Percentiles rank a stretch among this genome's conserved stretches.
Conservation (phyloP, 805 yeast genomes). For the Metschnikowia kofuensis region DNA sequence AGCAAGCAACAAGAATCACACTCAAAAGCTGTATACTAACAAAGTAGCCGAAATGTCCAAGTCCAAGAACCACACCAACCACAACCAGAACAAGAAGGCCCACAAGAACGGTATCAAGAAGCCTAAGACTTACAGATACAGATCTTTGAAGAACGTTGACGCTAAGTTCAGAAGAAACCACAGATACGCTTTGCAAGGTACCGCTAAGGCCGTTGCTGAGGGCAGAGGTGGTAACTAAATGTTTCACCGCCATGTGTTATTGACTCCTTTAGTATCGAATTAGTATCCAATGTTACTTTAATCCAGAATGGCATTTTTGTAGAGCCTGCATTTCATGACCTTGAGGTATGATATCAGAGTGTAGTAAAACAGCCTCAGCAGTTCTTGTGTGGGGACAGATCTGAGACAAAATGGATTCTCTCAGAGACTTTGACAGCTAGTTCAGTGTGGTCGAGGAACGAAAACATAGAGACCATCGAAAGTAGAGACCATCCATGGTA, state of each 20-base stretch:
- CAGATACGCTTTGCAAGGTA: slow-evolving; percentile 98
- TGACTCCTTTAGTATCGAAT: slow-evolving; percentile 8
- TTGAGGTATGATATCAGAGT: too few species aligned
- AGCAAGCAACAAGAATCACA: not conserved
- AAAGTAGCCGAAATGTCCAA: slow-evolving; percentile 72
- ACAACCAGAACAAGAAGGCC: slow-evolving; percentile 99
- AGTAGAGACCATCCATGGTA: too few species aligned
- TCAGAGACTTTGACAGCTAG: too few species aligned
- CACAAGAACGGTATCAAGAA: slow-evolving; percentile 99
- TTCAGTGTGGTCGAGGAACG: too few species aligned
- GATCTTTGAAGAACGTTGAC: slow-evolving; percentile 98
- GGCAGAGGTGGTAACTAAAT: slow-evolving; percentile 17
- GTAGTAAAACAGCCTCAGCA: too few species aligned
- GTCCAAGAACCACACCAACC: slow-evolving; percentile 99
- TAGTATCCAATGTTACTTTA: slow-evolving; percentile 17
- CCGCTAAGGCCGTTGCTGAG: slow-evolving; percentile 83
- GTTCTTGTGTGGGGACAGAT: too few species aligned
- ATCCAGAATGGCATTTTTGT: not conserved
- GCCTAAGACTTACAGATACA: slow-evolving; percentile 97
- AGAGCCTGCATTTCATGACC: too few species aligned
- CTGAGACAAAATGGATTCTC: too few species aligned
- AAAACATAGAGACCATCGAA: too few species aligned
- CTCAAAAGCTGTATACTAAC: slow-evolving; percentile 24
- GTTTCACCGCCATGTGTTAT: not conserved
- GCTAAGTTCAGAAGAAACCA: slow-evolving; percentile 99